A percentile compares a stretch with the other conserved stretches of the same genome.
These are phyloP conservation scores for Amoeboaphelidium protococcarum DNA, from an alignment of 371 early-diverging fungal genomes.

Conservation along the genomic window DNA sequence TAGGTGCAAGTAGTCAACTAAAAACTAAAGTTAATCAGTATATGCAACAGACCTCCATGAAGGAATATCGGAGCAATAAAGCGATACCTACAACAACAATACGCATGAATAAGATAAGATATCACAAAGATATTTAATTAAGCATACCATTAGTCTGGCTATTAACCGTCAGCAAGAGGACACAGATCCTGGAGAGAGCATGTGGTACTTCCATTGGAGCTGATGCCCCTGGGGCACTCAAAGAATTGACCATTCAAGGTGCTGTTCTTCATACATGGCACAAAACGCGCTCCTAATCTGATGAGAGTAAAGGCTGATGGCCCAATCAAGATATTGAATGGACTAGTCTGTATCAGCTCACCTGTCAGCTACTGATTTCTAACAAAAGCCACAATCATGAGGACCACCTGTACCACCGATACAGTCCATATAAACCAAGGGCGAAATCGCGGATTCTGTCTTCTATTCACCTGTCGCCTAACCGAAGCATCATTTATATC, in stretches of 20 bases:
- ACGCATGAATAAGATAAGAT: not conserved
- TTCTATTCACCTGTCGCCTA: too few relatives aligned
- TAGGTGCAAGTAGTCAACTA: constrained; percentile 39
- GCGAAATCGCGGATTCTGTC: too few relatives aligned
- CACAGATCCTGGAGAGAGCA: constrained; percentile 2
- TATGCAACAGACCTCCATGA: constrained; percentile 58
- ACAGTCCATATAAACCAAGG: constrained; percentile 24
- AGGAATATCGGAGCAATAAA: constrained; percentile 56
- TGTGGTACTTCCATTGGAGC: not conserved
- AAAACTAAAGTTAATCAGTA: constrained; percentile 38
- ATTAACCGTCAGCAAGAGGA: not conserved
- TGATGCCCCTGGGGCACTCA: constrained; percentile 10
- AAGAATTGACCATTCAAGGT: not conserved
- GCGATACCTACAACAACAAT: constrained; percentile 45
- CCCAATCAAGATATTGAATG: constrained; percentile 20
- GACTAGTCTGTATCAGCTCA: constrained; percentile 9
- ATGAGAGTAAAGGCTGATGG: constrained; percentile 17
- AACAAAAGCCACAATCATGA: constrained; percentile 8
- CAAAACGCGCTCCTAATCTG: constrained; percentile 19
- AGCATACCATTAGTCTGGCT: constrained; percentile 7
- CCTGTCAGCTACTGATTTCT: constrained; percentile 15
- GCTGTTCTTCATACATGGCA: constrained; percentile 17
- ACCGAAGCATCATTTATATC: too few relatives aligned
- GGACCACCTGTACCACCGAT: constrained; percentile 17
- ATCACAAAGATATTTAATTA: constrained; percentile 2